Conservation (phyloP, 805 yeast genomes). For the Lachancea mirantina region DNA sequence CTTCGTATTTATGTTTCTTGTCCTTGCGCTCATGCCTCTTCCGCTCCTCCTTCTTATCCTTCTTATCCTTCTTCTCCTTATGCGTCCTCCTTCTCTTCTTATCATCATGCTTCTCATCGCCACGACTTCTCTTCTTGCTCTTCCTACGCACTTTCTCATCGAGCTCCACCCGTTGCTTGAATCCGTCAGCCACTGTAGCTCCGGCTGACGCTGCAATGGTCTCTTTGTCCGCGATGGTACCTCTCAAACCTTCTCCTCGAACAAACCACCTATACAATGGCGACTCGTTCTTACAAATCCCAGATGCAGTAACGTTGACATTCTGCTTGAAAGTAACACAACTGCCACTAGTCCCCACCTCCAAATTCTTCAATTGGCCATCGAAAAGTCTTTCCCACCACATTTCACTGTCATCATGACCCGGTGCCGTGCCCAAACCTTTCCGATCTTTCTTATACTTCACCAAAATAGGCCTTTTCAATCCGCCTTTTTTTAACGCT, state of each 20-base stretch:
- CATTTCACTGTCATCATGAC: constrained; percentile 65
- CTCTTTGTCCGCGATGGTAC: constrained; percentile 50
- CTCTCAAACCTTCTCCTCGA: constrained; percentile 75
- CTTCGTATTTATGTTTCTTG: constrained; percentile 22
- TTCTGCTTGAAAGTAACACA: constrained; percentile 50
- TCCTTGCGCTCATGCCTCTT: no score
- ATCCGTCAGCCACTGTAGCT: constrained; percentile 10
- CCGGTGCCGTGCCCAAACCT: constrained; percentile 75
- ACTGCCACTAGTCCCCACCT: constrained; percentile 38
- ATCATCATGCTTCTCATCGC: constrained; percentile 13
- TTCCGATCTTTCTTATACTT: constrained; percentile 85
- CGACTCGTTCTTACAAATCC: constrained; percentile 46
- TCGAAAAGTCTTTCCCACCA: constrained; percentile 98
- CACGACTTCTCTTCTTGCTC: constrained; percentile 9
- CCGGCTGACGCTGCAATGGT: constrained; percentile 13
- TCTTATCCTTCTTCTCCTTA: constrained; percentile 18
- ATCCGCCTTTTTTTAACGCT: constrained; percentile 70
- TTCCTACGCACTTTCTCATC: constrained; percentile 5
- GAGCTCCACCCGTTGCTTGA: constrained; percentile 8
- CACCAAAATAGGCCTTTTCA: constrained; percentile 79
- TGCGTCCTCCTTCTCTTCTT: constrained; percentile 17
- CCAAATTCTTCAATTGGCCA: constrained; percentile 77
- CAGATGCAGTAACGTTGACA: constrained; percentile 36
- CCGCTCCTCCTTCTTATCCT: constrained; percentile 20
- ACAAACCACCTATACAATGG: constrained; percentile 85